Evolutionary conservation across 768 basidiomycete genomes (phyloP).

Genomic region (Russula abietina): DNA sequence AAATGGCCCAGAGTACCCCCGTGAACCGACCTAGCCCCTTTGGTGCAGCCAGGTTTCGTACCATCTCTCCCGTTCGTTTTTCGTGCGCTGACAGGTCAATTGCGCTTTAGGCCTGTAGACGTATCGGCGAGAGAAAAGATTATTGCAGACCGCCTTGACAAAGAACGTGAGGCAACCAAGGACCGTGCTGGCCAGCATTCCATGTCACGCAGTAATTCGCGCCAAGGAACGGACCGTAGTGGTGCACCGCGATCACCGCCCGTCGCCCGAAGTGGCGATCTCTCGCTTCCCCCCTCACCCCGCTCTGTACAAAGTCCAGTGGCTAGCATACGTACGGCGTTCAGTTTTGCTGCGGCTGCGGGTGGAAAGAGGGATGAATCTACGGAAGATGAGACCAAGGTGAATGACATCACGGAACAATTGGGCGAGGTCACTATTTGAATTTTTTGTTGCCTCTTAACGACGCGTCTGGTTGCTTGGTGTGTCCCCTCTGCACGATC

Average conservation of each 20-base stretch:
- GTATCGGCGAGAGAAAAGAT: constrained; percentile 69
- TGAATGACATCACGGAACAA: constrained; percentile 30
- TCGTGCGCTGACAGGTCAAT: neutral
- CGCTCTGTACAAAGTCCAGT: constrained; percentile 23
- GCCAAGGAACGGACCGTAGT: constrained; percentile 30
- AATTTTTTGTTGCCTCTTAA: constrained; percentile 1
- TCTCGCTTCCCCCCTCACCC: constrained; percentile 24
- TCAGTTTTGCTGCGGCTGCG: constrained; percentile 81
- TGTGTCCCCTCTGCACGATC: constrained; percentile 15
- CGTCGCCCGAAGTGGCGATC: constrained; percentile 14
- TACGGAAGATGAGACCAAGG: constrained; percentile 25
- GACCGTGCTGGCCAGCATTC: constrained; percentile 33
- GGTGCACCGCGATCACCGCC: constrained; percentile 28
- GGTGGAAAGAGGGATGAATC: constrained; percentile 39
- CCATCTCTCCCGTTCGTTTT: neutral
- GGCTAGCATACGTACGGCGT: constrained; percentile 58
- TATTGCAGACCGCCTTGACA: constrained; percentile 63
- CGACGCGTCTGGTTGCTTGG: constrained; percentile 14
- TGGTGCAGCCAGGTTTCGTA: constrained; percentile 69
- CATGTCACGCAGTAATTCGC: constrained; percentile 44
- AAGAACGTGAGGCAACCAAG: constrained; percentile 45
- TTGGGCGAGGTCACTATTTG: constrained; percentile 36
- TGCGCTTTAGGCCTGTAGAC: constrained; percentile 67
- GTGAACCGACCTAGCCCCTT: constrained; percentile 66
- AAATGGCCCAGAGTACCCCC: constrained; percentile 46